Conservation (phyloP, 495 filamentous ascomycete species). For the Lasiosphaeris hirsuta region DNA sequence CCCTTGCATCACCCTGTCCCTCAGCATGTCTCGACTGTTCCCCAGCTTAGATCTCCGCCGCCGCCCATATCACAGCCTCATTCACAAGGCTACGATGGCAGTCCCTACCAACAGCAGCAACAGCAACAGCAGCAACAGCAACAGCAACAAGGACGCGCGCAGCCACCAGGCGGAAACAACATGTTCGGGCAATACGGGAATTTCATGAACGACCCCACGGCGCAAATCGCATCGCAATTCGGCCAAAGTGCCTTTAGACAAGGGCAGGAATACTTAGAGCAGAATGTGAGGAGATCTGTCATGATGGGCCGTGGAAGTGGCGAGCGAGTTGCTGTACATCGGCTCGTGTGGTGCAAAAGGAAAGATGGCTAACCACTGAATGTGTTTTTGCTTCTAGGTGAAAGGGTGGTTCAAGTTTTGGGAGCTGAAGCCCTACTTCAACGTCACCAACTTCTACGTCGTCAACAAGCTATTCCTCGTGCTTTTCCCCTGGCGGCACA, state of each 20-base stretch:
- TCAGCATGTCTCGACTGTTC: conserved; percentile 96
- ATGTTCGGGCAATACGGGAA: conserved; percentile 70
- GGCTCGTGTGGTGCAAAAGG: neutral
- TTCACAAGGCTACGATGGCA: conserved; percentile 67
- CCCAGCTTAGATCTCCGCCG: conserved; percentile 96
- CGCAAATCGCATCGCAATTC: conserved; percentile 92
- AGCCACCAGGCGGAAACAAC: conserved; percentile 42
- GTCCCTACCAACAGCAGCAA: conserved; percentile 66
- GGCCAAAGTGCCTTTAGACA: conserved; percentile 86
- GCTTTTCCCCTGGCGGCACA: conserved; percentile 95
- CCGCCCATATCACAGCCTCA: conserved; percentile 73
- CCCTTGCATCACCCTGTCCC: conserved; percentile 97
- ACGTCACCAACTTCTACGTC: conserved; percentile 90
- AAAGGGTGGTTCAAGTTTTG: conserved; percentile 91
- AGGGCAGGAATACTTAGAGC: conserved; percentile 88
- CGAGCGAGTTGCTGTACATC: neutral
- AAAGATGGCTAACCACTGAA: too few species aligned
- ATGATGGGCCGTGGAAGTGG: too few species aligned
- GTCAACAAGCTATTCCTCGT: conserved; percentile 82
- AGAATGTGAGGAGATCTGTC: conserved; percentile 61
- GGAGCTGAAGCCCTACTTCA: conserved; percentile 95
- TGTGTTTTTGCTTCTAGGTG: conserved; percentile 50
- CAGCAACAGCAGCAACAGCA: conserved; percentile 21
- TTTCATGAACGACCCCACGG: conserved; percentile 95
- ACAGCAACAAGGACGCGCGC: conserved; percentile 39